phyloP scores from a whole-genome alignment of 192 early-diverging fungal species.

The Backusella luteola region DNA sequence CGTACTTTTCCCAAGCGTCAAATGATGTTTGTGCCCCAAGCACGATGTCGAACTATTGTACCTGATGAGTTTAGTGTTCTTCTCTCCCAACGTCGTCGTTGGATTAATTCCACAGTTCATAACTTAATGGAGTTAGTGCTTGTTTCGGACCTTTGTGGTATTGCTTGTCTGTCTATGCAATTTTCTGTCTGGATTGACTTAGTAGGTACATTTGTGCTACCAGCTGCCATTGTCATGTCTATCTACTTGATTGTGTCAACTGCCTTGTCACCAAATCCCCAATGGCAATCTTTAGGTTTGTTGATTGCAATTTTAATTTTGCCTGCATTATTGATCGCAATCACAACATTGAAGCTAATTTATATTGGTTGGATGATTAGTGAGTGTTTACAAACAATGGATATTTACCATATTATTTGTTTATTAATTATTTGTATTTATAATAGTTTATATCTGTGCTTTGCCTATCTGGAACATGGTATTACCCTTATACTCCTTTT shows the following conservation, averaged over 20 bases:
- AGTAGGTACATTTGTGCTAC: slow-evolving; percentile 71
- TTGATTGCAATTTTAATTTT: slow-evolving; percentile 78
- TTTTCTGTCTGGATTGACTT: slow-evolving; percentile 72
- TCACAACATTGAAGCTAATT: slow-evolving; percentile 77
- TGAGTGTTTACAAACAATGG: slow-evolving; percentile 24
- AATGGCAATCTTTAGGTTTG: slow-evolving; percentile 61
- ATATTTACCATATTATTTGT: not conserved
- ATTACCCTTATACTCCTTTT: slow-evolving; percentile 89
- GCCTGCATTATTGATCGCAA: slow-evolving; percentile 84
- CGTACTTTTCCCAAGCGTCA: slow-evolving; percentile 81
- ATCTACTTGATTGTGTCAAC: slow-evolving; percentile 67
- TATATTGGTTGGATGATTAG: slow-evolving; percentile 90
- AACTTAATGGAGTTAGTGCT: slow-evolving; percentile 83
- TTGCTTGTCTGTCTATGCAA: slow-evolving; percentile 87
- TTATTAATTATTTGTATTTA: not conserved
- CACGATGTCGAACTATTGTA: slow-evolving; percentile 79
- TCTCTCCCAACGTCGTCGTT: slow-evolving; percentile 85
- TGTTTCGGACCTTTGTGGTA: slow-evolving; percentile 85
- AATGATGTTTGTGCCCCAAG: slow-evolving; percentile 83
- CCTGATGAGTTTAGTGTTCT: slow-evolving; percentile 82
- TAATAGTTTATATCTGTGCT: slow-evolving; percentile 73
- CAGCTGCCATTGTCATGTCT: slow-evolving; percentile 73
- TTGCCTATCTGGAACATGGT: slow-evolving; percentile 95
- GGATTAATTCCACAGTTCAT: slow-evolving; percentile 95
- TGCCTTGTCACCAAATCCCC: slow-evolving; percentile 16